A percentile compares a stretch with the other conserved stretches of the same genome.
These are phyloP conservation scores for Neltuma alba DNA, from an alignment of 306 rosid species.

Conservation along the genomic window DNA sequence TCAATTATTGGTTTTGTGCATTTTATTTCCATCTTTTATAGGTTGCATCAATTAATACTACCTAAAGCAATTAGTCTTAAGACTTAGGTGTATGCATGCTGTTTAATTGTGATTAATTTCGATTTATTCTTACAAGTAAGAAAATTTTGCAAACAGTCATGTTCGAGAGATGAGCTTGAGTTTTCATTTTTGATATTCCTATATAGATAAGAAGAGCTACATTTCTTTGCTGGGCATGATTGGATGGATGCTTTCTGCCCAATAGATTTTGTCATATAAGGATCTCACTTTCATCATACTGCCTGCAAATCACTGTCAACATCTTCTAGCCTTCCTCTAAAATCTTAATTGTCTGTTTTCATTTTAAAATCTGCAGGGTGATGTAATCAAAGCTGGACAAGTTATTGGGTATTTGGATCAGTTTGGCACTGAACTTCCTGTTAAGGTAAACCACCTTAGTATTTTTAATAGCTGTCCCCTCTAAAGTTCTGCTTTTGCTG, in stretches of 20 bases:
- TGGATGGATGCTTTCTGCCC: constrained; percentile 8
- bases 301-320: constrained; percentile 18
- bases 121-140: constrained; percentile 1
- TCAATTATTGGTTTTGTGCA: background rate
- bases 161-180: constrained; percentile 10
- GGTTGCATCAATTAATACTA: background rate
- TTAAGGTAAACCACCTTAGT: constrained; percentile 51
- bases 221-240: constrained; percentile 12
- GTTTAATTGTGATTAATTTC: background rate
- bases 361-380: constrained; percentile 56
- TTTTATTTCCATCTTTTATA: background rate
- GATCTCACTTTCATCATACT: constrained; percentile 15
- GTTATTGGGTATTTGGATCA: constrained; percentile 80
- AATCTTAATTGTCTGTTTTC: constrained; percentile 20
- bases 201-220: constrained; percentile 16
- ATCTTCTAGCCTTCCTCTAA: constrained; percentile 10
- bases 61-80: background rate
- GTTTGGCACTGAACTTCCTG: constrained; percentile 81
- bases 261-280: constrained; percentile 1
- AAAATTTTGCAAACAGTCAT: constrained; percentile 5
- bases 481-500: constrained; percentile 22
- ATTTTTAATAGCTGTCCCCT: constrained; percentile 7
- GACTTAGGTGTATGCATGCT: background rate
- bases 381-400: constrained; percentile 71
- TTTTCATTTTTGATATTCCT: constrained; percentile 17